Base-by-base conservation (phyloP, 306 rosid species). In the Castanopsis chinensis region DNA sequence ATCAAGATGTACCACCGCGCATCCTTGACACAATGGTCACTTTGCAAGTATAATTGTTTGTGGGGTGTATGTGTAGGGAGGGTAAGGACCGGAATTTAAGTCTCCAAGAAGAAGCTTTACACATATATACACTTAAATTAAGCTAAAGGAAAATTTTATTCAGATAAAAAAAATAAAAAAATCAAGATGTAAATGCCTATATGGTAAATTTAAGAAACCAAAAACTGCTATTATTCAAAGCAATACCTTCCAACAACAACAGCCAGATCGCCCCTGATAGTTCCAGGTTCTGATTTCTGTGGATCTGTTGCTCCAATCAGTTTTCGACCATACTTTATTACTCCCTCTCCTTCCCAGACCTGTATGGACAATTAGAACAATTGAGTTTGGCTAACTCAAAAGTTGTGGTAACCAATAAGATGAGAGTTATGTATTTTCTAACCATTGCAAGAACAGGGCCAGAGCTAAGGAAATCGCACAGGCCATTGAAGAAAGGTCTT, bases 301-400 rank as follows among this genome's bases (percentile, higher is more conserved):
- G 99, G 99, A 84, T 95, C 99, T 12, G 98, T 95, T 76, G 98
- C 98, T 73, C 99, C 98, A 54, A 92, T 95, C 70, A 95, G 94
- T 74, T 95, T 95, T 51, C 98, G 83, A 19, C 98, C 99, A 1
- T 92, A 95, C 86, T 86, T 73, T 41, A 95, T 92, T 78, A 95
- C 97, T 76, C 97, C 99, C 75, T 92, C 90, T 75, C 99, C 98
- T 89, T 95, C 99, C 98, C 98, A 95, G 63, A 95, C 99, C 97
- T 92, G 83, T 74, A 71, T 18, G 73, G 75, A 58, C 76, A 27
- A 21, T 73, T 32, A 5, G 69, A 82, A 54, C 12, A 56, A 30
- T 33, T 32, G 20, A 74, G n/a, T 45, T 20, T 5, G 28, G 20
- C 45, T 41, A 65, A 69, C 58, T 60, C 70, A 57, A 9, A 67